Percentiles rank a stretch among this genome's conserved stretches.
These are phyloP conservation scores for Pleurotus eryngii DNA, from an alignment of 768 basidiomycete genomes.

Conservation along the genomic window DNA sequence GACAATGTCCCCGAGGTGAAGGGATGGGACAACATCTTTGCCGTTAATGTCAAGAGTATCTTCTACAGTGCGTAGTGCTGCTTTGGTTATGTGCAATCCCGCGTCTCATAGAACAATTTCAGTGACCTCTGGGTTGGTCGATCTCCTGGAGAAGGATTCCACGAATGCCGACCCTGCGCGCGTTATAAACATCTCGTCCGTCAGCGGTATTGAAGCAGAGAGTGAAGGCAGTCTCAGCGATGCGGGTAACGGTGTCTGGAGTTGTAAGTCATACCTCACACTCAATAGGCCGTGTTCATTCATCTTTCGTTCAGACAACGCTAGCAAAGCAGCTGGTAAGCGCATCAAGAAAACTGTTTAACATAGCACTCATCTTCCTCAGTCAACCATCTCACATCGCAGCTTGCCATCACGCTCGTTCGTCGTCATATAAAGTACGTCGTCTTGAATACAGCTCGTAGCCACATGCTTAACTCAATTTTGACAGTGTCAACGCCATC, in stretches of 20 bases:
- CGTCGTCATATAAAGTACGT: constrained; percentile 63
- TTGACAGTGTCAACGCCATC: constrained; percentile 75
- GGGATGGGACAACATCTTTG: constrained; percentile 84
- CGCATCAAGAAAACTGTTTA: background rate
- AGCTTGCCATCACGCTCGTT: constrained; percentile 64
- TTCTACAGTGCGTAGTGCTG: constrained; percentile 62
- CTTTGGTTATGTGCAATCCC: constrained; percentile 4
- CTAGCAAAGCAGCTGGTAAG: constrained; percentile 79
- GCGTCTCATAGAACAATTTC: constrained; percentile 1
- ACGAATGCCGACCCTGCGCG: constrained; percentile 63
- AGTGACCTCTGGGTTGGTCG: constrained; percentile 62
- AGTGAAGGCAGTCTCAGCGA: constrained; percentile 50
- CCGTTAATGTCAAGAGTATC: constrained; percentile 81
- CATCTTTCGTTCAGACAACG: constrained; percentile 47
- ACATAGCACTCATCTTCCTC: background rate
- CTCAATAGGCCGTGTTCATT: constrained; percentile 1
- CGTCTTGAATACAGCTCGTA: background rate
- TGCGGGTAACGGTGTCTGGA: constrained; percentile 67
- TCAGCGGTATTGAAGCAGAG: constrained; percentile 50
- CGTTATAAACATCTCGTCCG: constrained; percentile 83
- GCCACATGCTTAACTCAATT: constrained; percentile 6
- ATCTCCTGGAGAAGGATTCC: constrained; percentile 63
- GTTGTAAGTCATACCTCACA: constrained; percentile 52
- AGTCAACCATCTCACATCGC: constrained; percentile 79
- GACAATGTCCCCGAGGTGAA: constrained; percentile 72